Evolutionary conservation across 2,329 filamentous ascomycete genomes (phyloP).

Genomic region (Fonsecaea erecta): DNA sequence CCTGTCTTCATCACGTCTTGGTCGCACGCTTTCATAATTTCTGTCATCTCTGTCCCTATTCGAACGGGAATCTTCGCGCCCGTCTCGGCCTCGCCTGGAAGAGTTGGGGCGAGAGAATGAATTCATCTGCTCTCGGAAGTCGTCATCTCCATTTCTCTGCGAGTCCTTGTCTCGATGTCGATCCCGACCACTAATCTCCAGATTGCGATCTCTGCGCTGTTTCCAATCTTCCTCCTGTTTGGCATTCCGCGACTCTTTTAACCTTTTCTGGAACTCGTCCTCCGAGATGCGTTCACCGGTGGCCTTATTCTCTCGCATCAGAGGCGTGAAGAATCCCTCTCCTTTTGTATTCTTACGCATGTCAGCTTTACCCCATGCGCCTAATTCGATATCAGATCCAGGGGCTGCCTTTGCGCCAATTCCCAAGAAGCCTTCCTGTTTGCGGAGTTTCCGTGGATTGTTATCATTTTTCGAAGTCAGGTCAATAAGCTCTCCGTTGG

Average conservation of each 20-base stretch:
- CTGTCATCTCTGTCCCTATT: conserved; percentile 34
- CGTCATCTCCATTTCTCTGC: conserved; percentile 41
- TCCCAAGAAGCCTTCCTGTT: conserved; percentile 77
- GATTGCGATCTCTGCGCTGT: conserved; percentile 51
- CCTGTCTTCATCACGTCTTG: conserved; percentile 41
- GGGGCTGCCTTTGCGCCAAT: conserved; percentile 77
- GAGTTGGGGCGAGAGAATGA: conserved; percentile 47
- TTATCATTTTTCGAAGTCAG: conserved; percentile 48
- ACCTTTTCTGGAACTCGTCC: conserved; percentile 61
- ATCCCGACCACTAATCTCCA: conserved; percentile 46
- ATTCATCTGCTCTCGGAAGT: conserved; percentile 46
- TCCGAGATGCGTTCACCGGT: conserved; percentile 68
- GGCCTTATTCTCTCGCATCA: conserved; percentile 64
- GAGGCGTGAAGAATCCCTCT: conserved; percentile 63
- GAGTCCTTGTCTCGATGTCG: conserved; percentile 44
- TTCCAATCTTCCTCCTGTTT: conserved; percentile 51
- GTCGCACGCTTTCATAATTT: conserved; percentile 36
- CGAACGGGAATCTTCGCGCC: conserved; percentile 32
- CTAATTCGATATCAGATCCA: conserved; percentile 67
- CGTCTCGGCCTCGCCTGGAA: conserved; percentile 44
- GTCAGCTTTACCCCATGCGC: conserved; percentile 73
- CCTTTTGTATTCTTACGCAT: conserved; percentile 57
- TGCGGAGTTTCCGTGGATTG: conserved; percentile 60
- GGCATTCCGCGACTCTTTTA: conserved; percentile 56
- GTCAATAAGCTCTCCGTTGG: conserved; percentile 55